Base-by-base conservation (phyloP, 306 rosid species). In the Hippophae rhamnoides region DNA sequence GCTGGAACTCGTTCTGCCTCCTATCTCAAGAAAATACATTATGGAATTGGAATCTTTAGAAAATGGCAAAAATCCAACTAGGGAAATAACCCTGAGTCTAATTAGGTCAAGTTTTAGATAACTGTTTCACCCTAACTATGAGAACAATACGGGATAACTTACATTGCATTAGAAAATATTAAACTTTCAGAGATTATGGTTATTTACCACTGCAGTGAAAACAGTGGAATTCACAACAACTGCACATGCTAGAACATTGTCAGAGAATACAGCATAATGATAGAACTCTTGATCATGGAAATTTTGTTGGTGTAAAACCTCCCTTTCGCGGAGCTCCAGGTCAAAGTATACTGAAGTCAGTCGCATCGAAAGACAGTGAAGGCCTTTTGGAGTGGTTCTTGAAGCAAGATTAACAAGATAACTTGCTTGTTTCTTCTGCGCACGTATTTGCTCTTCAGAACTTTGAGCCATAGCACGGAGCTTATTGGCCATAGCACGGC, bases 231-330 rank as follows among this genome's bases (percentile, higher is more conserved):
- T 93, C 60, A 93, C 94, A 66, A 93, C 95, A 63, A 89, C 99
- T 23, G 89, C 87, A 82, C 84, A 82, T 18, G 90, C 97, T 71
- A 93, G 82, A 84, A 93, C 71, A 77, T 89, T 93, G 84, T 93
- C 95, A 13, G 99, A 89, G 87, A 93, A 93, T 65, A 93, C 84
- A 69, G 78, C 95, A 84, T 80, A 93, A 77, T 93, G 99, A 77
- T 84, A 41, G 56, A 86, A 82, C 58, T 75, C 53, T 12, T 81
- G 68, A 67, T 89, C 86, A 64, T 81, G 72, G 81, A 86, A 72
- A 73, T 64, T 84, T 54, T 86, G 71, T 62, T 77, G 89, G 65
- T 76, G 70, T 51, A 80, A 84, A 60, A 82, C 71, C 71, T 55
- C 74, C 69, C 89, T 79, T 56, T 89, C 82, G 76, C 64, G 78